Conservation (phyloP, 352 stramenopile genomes). For the Globisporangium paddicum region DNA sequence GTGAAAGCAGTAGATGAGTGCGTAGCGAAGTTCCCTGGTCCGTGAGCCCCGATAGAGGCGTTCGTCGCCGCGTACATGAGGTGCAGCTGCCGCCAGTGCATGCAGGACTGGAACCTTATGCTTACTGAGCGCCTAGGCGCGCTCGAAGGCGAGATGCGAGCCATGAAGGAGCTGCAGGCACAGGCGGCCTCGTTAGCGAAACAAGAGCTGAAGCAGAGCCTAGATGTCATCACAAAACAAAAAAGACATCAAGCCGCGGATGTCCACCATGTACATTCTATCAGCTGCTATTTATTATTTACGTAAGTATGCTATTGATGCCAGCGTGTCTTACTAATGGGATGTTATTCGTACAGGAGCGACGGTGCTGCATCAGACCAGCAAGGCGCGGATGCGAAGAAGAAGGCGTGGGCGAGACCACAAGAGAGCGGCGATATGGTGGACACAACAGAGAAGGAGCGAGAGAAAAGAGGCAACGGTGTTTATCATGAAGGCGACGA, state of each 20-base stretch:
- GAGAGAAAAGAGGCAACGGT: background rate
- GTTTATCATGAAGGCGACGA: background rate
- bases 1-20: background rate
- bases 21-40: background rate
- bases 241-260: background rate
- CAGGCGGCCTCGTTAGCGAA: background rate
- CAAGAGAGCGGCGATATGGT: background rate
- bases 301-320: background rate
- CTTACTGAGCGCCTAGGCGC: slow-evolving; percentile 6
- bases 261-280: background rate
- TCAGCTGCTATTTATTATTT: background rate
- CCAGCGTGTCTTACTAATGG: background rate
- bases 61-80: slow-evolving; percentile 13
- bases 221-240: background rate
- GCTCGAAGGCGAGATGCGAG: slow-evolving; percentile 5
- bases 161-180: background rate
- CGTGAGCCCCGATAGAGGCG: slow-evolving; percentile 10
- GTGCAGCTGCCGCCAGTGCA: slow-evolving; percentile 17
- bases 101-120: slow-evolving; percentile 14
- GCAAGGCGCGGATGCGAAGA: background rate
- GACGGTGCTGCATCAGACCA: background rate
- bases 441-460: background rate
- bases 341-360: background rate
- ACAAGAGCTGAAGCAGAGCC: background rate
- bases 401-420: background rate